Percentiles rank a stretch among this genome's conserved stretches.
Evolutionary conservation across 805 yeast species (phyloP).

Genomic region (Wickerhamiella sergipiensis): DNA sequence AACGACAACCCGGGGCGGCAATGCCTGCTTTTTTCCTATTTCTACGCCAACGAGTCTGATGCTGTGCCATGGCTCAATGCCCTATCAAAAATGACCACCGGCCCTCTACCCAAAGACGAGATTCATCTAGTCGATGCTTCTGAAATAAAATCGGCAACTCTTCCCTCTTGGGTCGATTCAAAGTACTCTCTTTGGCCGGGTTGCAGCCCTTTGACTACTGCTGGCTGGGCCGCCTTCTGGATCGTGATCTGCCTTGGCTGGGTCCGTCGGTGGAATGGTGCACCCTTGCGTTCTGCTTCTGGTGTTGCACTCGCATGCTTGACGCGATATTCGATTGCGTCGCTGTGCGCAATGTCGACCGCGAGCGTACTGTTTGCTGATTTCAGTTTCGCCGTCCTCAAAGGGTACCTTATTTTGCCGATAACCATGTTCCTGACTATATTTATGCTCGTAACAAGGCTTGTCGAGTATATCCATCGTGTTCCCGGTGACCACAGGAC

Average conservation of each 20-base stretch:
- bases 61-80: constrained; percentile 1
- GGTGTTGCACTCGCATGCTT: neutral
- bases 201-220: neutral
- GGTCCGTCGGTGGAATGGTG: neutral
- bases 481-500: neutral
- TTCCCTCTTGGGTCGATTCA: neutral
- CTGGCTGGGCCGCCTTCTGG: neutral
- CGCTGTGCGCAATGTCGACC: neutral
- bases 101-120: neutral
- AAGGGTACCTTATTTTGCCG: neutral
- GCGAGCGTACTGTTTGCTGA: neutral
- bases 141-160: neutral
- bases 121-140: neutral
- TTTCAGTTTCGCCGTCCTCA: neutral
- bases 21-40: constrained; percentile 4
- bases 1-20: constrained; percentile 1
- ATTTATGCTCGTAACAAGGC: neutral
- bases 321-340: neutral
- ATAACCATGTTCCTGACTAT: neutral
- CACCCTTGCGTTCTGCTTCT: neutral
- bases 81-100: neutral
- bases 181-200: neutral
- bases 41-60: constrained; percentile 1
- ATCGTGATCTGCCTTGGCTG: neutral
- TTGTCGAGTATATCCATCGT: neutral